Base-by-base conservation (phyloP, 345 rosid species). In the Linum usitatissimum region DNA sequence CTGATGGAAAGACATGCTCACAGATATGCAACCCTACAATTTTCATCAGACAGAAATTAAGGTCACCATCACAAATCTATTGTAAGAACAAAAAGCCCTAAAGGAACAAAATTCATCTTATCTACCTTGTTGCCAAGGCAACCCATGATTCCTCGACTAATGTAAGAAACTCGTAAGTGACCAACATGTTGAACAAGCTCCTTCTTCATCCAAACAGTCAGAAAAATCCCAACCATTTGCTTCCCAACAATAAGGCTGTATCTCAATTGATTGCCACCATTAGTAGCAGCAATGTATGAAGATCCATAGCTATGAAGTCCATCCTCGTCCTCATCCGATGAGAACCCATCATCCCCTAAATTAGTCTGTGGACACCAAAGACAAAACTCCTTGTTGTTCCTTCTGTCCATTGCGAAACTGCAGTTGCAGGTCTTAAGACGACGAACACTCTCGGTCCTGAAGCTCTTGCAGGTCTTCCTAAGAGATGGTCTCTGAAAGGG, bases 111-210 rank as follows among this genome's bases (percentile, higher is more conserved):
- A 10, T 45, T 45, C 14, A 0, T 0, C 51, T 39, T 77, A 89
- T 97, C 93, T 92, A 89, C 98, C 95, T 92, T 92, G 84, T 92
- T 92, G 65, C 98, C 91, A 49, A 92, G 86, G 80, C 79, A 84
- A 55, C 97, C 97, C 79, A 92, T 75, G 75, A 92, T 89, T 55
- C 98, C 98, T 3, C 98, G 90, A 51, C 86, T 79, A 65, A 80
- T 62, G 21, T 73, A 79, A 19, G 90, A 87, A 74, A 87, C 79
- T 67, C 96, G 79, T 63, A 93, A 65, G 82, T 89, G 97, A 65
- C 79, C 79, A 19, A 90, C 84, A 36, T 89, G 75, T 59, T 81
- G 96, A 61, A 84, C 85, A 64, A 85, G 91, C 68, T 89, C 99
- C 17, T 77, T 85, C 72, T 80, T 79, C 81, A 83, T 83, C 99